Evolutionary conservation across 2,329 filamentous ascomycete species (phyloP), one percentile per base, ranked within the genome.

Genomic region (Colletotrichum magnum): DNA sequence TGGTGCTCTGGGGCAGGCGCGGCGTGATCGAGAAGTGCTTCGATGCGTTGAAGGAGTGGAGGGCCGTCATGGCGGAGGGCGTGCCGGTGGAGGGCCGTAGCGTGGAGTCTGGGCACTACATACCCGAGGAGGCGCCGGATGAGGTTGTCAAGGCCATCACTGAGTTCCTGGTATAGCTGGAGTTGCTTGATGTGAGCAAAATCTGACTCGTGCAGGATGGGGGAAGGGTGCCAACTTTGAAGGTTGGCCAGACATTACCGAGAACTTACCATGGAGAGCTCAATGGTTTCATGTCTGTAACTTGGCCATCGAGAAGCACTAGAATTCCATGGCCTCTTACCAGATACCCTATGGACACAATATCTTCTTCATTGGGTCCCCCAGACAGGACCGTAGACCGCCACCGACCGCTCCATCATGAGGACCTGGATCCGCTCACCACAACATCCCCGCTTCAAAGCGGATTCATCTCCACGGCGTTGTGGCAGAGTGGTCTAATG

Each of bases 31-130:
- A 84, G 69, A 83, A 77, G 64, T 79, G 79, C 10, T 89, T 86
- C 75, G 80, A 87, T 74, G 82, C 84, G 7, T 59, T 85, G 3
- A 75, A 76, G 21, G 86, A 88, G 72, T 90, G 88, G 88, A 79
- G 71, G 58, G 81, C 79, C 58, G 85, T 89, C 15, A 75, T 77
- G 10, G 78, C 76, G 6, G 72, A 77, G 1, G 77, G 75, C 0
- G 77, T 81, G 5, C 9, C 50, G 1, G 82, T 86, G 0, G 72
- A 77, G 7, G 85, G 84, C 0, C 76, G 81, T 41, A 77, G 74
- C 2, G 79, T 88, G 7, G 79, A 85, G 18, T 81, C 84, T 16
- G 82, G 85, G 0, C 84, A 87, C 73, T 86, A 85, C 71, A 81
- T 86, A 26, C 80, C 86, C 1, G 88, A 90, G 71, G 83, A 89